A percentile compares a stretch with the other conserved stretches of the same genome.
Conservation (phyloP, 306 rosid species). For the Dalbergia cultrata region DNA sequence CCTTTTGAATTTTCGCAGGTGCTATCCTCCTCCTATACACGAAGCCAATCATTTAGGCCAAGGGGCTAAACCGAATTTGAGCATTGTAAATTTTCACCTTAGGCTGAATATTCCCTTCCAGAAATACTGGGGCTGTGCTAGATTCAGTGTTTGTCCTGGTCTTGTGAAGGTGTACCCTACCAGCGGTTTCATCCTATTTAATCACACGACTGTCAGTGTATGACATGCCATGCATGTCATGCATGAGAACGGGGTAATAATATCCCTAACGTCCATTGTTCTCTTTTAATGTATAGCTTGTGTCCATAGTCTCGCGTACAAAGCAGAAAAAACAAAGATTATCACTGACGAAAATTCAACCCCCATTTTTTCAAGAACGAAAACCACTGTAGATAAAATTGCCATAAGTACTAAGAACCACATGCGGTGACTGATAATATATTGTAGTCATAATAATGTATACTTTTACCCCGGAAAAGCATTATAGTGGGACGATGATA, state of each 20-base stretch:
- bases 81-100: constrained; percentile 1
- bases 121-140: not conserved
- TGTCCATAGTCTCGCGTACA: not conserved
- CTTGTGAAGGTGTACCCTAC: not conserved
- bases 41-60: constrained; percentile 57
- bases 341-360: no score
- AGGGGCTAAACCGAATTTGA: constrained; percentile 53
- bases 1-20: constrained; percentile 61
- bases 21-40: constrained; percentile 71
- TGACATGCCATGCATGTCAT: not conserved
- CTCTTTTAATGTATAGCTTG: not conserved
- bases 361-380: no score
- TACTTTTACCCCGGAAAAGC: not conserved
- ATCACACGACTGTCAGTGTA: not conserved
- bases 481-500: not conserved
- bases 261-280: not conserved
- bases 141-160: not conserved
- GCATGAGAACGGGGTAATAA: not conserved
- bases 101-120: not conserved
- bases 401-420: no score
- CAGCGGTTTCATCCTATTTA: constrained; percentile 21
- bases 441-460: no score
- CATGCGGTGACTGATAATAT: no score
- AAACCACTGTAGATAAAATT: no score
- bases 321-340: no score